Evolutionary conservation across 371 early-diverging fungal genomes (phyloP).

Genomic region (Amoeboaphelidium protococcarum): DNA sequence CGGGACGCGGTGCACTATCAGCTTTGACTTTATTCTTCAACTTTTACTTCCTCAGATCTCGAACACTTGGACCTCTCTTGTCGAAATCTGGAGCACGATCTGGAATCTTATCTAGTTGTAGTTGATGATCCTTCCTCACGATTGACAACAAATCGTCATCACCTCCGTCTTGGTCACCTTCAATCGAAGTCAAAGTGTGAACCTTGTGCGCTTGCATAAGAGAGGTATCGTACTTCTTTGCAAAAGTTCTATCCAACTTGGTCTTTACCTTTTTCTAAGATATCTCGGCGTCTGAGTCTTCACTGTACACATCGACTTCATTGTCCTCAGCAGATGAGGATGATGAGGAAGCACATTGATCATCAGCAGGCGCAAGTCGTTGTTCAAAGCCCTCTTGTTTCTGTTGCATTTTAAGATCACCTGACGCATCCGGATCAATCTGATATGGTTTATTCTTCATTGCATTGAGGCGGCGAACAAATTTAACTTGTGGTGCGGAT

Average conservation of each 20-base stretch:
- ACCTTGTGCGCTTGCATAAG: too few species aligned
- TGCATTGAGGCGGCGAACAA: too few species aligned
- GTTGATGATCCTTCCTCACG: conserved; percentile 37
- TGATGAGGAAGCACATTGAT: too few species aligned
- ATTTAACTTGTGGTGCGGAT: conserved; percentile 78
- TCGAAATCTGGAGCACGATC: conserved; percentile 42
- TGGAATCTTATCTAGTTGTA: conserved; percentile 20
- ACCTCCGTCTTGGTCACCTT: conserved; percentile 21
- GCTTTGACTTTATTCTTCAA: neutral
- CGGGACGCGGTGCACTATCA: neutral
- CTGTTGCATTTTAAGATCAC: too few species aligned
- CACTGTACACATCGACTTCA: conserved; percentile 5
- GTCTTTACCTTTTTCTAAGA: conserved; percentile 16
- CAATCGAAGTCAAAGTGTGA: conserved; percentile 9
- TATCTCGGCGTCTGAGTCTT: neutral
- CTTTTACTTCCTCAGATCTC: conserved; percentile 19
- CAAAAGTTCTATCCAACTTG: conserved; percentile 68
- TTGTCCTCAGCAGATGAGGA: neutral
- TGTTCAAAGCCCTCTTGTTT: too few species aligned
- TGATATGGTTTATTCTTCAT: too few species aligned
- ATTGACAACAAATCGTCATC: conserved; percentile 46
- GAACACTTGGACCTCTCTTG: conserved; percentile 28
- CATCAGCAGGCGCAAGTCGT: too few species aligned
- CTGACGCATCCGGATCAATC: too few species aligned
- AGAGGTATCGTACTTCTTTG: conserved; percentile 32